These are phyloP conservation scores for Fusarium sp. DNA, from an alignment of 2,329 filamentous ascomycete species.

Conservation along the genomic window DNA sequence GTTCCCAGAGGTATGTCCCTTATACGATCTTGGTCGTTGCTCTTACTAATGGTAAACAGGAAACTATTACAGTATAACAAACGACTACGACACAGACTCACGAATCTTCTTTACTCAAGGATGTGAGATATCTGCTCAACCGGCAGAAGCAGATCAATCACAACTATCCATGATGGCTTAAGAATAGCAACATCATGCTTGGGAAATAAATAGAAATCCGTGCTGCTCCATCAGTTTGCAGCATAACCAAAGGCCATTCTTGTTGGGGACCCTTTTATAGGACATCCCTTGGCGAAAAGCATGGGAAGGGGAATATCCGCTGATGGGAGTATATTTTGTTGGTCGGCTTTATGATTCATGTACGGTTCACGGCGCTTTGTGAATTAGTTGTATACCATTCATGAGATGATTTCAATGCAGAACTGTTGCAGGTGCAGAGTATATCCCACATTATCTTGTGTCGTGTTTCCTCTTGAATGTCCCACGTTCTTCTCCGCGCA, in stretches of 20 bases:
- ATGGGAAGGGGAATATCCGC: conserved; percentile 12
- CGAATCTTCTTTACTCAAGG: conserved; percentile 94
- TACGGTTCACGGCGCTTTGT: conserved; percentile 19
- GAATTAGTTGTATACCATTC: conserved; percentile 43
- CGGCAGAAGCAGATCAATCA: conserved; percentile 39
- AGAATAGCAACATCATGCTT: not conserved
- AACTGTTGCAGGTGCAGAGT: not conserved
- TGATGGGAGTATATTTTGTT: conserved; percentile 11
- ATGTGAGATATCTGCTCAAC: conserved; percentile 64
- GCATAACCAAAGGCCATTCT: conserved; percentile 2
- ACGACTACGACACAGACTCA: conserved; percentile 77
- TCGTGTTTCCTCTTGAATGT: not conserved
- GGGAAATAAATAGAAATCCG: conserved; percentile 1
- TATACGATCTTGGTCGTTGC: not conserved
- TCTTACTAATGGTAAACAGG: conserved; percentile 63
- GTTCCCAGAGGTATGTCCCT: conserved; percentile 85
- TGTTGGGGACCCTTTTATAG: conserved; percentile 4
- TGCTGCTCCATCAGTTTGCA: not conserved
- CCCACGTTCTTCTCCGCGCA: not conserved
- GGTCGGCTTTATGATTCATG: conserved; percentile 42
- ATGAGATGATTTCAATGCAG: conserved; percentile 26
- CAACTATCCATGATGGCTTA: conserved; percentile 40
- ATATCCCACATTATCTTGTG: not conserved
- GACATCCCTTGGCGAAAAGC: conserved; percentile 1
- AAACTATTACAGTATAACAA: conserved; percentile 92